A percentile compares a stretch with the other conserved stretches of the same genome.
Conservation (phyloP, 495 filamentous ascomycete species). For the Letharia lupina region DNA sequence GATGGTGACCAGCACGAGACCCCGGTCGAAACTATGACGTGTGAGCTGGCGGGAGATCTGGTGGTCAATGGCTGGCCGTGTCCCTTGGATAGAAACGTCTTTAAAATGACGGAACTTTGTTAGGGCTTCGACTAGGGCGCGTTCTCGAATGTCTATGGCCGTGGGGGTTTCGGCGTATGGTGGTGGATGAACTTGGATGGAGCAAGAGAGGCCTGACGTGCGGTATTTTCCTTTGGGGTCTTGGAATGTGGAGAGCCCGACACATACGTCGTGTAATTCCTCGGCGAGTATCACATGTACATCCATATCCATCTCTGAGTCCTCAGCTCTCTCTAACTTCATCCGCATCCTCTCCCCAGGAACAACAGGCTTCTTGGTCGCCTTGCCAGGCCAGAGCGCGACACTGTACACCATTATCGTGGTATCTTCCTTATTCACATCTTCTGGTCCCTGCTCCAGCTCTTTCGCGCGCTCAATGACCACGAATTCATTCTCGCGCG, state of each 20-base stretch:
- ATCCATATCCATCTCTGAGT: background rate
- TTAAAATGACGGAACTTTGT: constrained; percentile 3
- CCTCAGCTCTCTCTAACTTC: background rate
- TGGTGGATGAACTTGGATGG: background rate
- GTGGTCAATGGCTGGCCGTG: background rate
- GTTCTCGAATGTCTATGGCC: constrained; percentile 1
- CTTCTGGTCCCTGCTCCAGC: background rate
- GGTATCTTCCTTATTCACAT: background rate
- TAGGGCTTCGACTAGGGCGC: background rate
- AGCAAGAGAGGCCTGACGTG: background rate
- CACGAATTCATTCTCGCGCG: constrained; percentile 6
- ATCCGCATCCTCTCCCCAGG: constrained; percentile 13
- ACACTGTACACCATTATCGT: constrained; percentile 4
- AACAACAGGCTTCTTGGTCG: background rate
- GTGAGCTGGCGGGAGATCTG: constrained; percentile 5
- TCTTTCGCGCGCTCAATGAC: background rate
- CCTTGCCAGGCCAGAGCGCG: constrained; percentile 12
- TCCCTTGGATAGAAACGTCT: constrained; percentile 3
- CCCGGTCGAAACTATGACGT: background rate
- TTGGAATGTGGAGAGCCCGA: constrained; percentile 1
- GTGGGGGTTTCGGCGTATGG: background rate
- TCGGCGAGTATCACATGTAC: constrained; percentile 7
- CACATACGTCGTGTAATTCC: constrained; percentile 7
- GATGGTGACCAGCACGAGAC: constrained; percentile 2
- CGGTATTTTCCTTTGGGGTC: background rate